Conservation (phyloP, 164 flowering plant species). For the Echeveria elegans region DNA sequence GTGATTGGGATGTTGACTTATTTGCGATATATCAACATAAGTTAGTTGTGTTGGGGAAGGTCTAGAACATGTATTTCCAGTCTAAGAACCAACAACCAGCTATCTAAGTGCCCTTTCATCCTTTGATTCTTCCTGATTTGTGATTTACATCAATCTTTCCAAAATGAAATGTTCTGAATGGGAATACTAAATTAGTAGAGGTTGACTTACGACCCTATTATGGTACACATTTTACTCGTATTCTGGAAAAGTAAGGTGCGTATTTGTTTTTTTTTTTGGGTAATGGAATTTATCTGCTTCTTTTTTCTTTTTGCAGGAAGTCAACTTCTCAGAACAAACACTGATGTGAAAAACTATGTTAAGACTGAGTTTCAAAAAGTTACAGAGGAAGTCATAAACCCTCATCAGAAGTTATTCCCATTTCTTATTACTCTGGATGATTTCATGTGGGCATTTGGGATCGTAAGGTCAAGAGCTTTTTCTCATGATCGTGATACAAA, state of each 20-base stretch:
- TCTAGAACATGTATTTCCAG: no score
- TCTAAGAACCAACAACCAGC: no score
- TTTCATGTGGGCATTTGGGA: slow-evolving; percentile 93
- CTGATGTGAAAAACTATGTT: slow-evolving; percentile 69
- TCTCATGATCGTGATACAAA: slow-evolving; percentile 81
- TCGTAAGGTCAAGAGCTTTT: slow-evolving; percentile 85
- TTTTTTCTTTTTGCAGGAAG: slow-evolving; percentile 52
- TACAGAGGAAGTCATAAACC: slow-evolving; percentile 56
- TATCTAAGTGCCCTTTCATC: no score
- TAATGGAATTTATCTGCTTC: no score
- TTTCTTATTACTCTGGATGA: slow-evolving; percentile 57
- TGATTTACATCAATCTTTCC: no score
- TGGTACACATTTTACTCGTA: no score
- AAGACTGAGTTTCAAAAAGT: slow-evolving; percentile 56
- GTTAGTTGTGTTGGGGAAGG: not conserved
- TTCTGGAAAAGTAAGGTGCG: no score
- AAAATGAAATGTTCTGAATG: no score
- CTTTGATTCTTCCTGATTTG: no score
- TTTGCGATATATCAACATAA: not conserved
- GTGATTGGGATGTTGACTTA: not conserved
- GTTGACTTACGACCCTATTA: no score
- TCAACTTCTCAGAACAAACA: slow-evolving; percentile 70
- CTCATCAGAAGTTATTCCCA: slow-evolving; percentile 62
- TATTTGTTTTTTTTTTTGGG: no score
- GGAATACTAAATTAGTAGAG: not conserved